These are phyloP conservation scores for Triadica sebifera DNA, from an alignment of 345 rosid species.

Conservation along the genomic window DNA sequence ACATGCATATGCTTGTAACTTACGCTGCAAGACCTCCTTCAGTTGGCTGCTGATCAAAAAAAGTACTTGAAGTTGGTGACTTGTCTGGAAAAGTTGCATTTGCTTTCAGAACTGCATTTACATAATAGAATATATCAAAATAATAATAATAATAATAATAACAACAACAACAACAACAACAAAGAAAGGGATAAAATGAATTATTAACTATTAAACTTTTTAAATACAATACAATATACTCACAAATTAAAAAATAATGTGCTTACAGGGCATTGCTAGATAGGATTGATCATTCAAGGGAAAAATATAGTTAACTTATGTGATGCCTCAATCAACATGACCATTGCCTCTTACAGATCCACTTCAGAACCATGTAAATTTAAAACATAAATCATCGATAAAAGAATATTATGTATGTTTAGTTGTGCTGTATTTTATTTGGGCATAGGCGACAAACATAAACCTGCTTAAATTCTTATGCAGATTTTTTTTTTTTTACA, in stretches of 20 bases:
- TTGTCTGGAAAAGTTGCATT: slow-evolving; percentile 70
- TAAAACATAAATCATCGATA: background rate
- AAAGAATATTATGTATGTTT: background rate
- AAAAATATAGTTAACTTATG: background rate
- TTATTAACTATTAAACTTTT: background rate
- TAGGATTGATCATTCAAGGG: background rate
- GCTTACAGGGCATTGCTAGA: background rate
- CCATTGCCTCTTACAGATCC: background rate
- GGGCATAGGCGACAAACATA: background rate
- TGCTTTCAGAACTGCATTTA: slow-evolving; percentile 74
- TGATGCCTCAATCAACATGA: background rate
- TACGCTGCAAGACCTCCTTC: slow-evolving; percentile 69
- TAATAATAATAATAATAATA: no score
- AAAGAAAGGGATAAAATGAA: background rate
- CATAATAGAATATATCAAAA: slow-evolving; percentile 1
- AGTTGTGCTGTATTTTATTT: background rate
- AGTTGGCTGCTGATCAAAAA: slow-evolving; percentile 63
- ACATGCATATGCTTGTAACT: slow-evolving; percentile 24
- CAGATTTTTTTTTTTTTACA: no score
- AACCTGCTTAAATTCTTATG: no score
- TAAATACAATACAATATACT: background rate
- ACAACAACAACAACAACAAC: no score
- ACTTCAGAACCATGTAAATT: background rate
- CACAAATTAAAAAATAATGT: background rate
- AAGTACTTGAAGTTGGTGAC: slow-evolving; percentile 53